Evolutionary conservation across 768 basidiomycete species (phyloP).

Genomic region (Suillus fuscotomentosus): DNA sequence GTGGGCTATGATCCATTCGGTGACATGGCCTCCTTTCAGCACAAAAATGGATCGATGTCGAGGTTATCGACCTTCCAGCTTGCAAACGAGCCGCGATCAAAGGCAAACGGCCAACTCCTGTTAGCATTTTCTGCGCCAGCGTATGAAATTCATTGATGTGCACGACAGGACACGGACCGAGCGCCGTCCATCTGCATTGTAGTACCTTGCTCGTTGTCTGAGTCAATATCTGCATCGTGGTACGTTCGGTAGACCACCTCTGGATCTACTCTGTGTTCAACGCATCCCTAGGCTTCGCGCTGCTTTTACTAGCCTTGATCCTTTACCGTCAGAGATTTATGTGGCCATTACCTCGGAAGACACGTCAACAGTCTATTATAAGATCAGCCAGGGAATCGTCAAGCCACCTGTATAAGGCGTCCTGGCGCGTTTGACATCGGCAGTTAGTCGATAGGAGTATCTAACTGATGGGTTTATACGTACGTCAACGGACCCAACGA

Average conservation of each 20-base stretch:
- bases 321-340: constrained; percentile 47
- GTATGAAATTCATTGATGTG: neutral
- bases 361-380: constrained; percentile 84
- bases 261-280: neutral
- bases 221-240: constrained; percentile 65
- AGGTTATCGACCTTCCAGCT: constrained; percentile 56
- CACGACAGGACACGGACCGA: constrained; percentile 37
- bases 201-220: constrained; percentile 67
- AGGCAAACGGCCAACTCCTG: constrained; percentile 54
- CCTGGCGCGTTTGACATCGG: neutral
- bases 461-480: neutral
- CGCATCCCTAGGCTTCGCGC: constrained; percentile 47
- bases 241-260: constrained; percentile 24
- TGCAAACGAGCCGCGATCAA: constrained; percentile 58
- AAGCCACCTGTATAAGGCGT: constrained; percentile 58
- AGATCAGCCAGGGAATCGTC: constrained; percentile 72
- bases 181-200: constrained; percentile 37
- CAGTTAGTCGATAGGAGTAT: neutral
- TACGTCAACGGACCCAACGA: neutral
- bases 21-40: constrained; percentile 37
- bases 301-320: constrained; percentile 51
- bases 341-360: constrained; percentile 75
- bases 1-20: neutral
- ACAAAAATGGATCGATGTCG: constrained; percentile 69
- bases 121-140: constrained; percentile 24